Conservation (phyloP, 768 basidiomycete genomes). For the Tremella yokohamensis region DNA sequence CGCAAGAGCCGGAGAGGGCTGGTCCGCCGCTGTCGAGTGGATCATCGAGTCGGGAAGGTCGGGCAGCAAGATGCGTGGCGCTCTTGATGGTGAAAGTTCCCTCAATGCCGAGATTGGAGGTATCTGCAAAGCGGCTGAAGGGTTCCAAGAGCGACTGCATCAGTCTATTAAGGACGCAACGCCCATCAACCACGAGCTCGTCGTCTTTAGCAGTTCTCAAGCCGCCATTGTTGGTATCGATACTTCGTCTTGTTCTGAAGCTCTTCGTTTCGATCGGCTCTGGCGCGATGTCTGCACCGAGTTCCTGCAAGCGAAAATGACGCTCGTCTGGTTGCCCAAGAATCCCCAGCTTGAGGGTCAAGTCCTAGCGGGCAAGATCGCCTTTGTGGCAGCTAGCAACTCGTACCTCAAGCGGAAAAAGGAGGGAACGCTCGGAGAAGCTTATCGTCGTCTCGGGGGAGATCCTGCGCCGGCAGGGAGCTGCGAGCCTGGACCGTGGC, state of each 20-base stretch:
- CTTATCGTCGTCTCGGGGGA: constrained; percentile 28
- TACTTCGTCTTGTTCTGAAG: constrained; percentile 43
- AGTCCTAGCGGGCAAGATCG: constrained; percentile 46
- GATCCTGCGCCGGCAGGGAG: constrained; percentile 36
- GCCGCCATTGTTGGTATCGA: constrained; percentile 47
- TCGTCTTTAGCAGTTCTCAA: constrained; percentile 48
- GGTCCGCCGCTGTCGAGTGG: constrained; percentile 51
- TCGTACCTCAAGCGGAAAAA: constrained; percentile 43
- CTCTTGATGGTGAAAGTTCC: constrained; percentile 37
- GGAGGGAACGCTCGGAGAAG: constrained; percentile 27
- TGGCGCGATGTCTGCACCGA: constrained; percentile 42
- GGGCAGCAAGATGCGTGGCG: constrained; percentile 45
- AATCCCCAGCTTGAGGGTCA: constrained; percentile 43
- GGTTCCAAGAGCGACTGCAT: constrained; percentile 36
- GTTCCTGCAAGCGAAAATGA: constrained; percentile 38
- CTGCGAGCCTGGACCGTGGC: constrained; percentile 39
- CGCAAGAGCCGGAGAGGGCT: constrained; percentile 42
- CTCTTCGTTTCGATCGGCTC: constrained; percentile 41
- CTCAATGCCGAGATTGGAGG: constrained; percentile 48
- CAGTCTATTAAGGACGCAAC: constrained; percentile 31
- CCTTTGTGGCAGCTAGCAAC: constrained; percentile 44
- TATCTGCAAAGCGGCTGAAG: constrained; percentile 46
- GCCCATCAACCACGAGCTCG: constrained; percentile 39
- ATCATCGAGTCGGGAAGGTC: constrained; percentile 28
- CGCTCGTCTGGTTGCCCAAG: constrained; percentile 48